Base-by-base conservation (phyloP, 495 filamentous ascomycete genomes). In the Penicillium nucicola region DNA sequence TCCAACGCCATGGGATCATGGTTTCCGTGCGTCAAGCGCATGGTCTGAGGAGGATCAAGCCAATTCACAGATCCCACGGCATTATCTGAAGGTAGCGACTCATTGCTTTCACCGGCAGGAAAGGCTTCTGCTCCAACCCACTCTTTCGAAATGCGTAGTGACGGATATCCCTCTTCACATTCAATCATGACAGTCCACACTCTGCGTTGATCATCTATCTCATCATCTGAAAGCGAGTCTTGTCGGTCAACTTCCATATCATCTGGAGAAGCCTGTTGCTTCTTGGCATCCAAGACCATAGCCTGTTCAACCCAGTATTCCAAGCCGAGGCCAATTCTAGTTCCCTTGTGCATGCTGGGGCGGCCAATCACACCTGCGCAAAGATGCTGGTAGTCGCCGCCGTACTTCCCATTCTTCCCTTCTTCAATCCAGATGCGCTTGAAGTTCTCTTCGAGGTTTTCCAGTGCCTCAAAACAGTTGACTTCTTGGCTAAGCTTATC, bases 401-500 rank as follows among this genome's bases (percentile, higher is more conserved):
- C 58, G 22, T 60, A 68, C 48, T 77, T 68, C 1, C 68, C 50
- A 0, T 68, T 66, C n/a, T 80, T 77, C 42, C 76, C 65, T 38
- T 81, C 77, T 47, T 71, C 70, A 11, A 69, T 65, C 67, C 78
- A 75, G 7, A 84, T 56, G 45, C 78, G 82, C 60, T 82, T 80
- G 40, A 84, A 84, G 81, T 55, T 84, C 65, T 68, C 87, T 82
- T 55, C 93, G 57, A 98, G 75, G 6, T 90, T 90, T 25, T 87
- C 87, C 13, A 97, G 77, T 5, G 91, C 93, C 66, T 93, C 89
- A 62, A 91, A 90, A 66, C 93, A 90, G 56, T 92, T 93, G 9
- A 96, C 75, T 17, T 81, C 81, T 28, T 84, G 85, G 65, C 92
- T 92, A 52, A 96, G 76, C 56, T 82, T 85, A 62, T 98, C 93